Conservation (phyloP, 2,329 filamentous ascomycete species). For the Arachnopeziza araneosa region DNA sequence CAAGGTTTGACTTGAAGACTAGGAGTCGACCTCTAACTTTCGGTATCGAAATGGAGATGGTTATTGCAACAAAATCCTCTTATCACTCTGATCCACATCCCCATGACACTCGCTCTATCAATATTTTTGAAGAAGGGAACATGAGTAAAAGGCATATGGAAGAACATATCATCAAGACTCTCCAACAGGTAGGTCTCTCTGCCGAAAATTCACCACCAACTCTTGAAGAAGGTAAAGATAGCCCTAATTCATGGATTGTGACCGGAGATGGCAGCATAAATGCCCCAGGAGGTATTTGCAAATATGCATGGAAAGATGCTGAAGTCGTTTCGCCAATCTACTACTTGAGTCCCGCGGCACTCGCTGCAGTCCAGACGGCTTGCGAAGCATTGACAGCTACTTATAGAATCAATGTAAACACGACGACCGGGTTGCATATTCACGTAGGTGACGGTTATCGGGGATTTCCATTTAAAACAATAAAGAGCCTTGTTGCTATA, state of each 20-base stretch:
- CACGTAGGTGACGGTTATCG: background rate
- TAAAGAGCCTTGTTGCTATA: background rate
- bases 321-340: constrained; percentile 18
- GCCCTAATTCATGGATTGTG: constrained; percentile 5
- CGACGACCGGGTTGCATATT: background rate
- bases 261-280: constrained; percentile 7
- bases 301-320: constrained; percentile 6
- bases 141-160: background rate
- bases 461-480: background rate
- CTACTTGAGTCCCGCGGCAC: constrained; percentile 3
- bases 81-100: constrained; percentile 8
- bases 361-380: constrained; percentile 1
- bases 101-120: background rate
- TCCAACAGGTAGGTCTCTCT: background rate
- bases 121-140: background rate
- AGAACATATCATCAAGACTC: constrained; percentile 4
- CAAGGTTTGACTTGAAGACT: no score
- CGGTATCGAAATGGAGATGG: constrained; percentile 22
- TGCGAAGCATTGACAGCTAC: background rate
- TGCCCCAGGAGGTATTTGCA: background rate
- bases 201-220: no score
- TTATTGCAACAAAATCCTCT: constrained; percentile 8
- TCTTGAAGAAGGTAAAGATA: no score
- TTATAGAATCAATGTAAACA: background rate
- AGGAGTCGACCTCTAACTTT: constrained; percentile 11